Conservation (phyloP, 306 rosid genomes). For the Pachyrhizus erosus region DNA sequence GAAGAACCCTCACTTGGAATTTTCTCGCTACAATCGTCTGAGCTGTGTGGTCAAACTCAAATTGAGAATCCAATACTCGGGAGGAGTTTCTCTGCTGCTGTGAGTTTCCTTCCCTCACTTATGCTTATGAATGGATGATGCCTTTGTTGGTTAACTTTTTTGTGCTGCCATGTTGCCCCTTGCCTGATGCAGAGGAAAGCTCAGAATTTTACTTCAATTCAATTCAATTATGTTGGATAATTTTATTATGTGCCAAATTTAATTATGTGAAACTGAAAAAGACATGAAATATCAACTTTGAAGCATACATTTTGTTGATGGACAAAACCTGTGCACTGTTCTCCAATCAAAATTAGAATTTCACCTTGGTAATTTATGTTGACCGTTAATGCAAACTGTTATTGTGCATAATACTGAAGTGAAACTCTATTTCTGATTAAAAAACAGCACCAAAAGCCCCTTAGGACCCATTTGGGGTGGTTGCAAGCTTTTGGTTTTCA, state of each 20-base stretch:
- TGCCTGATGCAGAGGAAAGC: neutral
- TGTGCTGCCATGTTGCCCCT: neutral
- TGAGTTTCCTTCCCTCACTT: conserved; percentile 41
- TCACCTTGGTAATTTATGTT: no score
- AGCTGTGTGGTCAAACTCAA: conserved; percentile 1
- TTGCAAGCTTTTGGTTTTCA: no score
- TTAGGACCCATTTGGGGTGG: no score
- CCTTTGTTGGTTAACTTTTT: no score
- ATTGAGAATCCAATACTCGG: conserved; percentile 37
- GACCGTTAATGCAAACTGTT: no score
- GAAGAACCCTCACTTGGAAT: conserved; percentile 65
- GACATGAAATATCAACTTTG: neutral
- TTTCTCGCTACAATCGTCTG: conserved; percentile 42
- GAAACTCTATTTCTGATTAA: no score
- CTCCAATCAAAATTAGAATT: no score
- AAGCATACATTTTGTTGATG: conserved; percentile 22
- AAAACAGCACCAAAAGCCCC: no score
- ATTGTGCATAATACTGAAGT: no score
- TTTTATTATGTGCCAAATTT: neutral
- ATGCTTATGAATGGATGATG: no score
- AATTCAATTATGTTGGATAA: no score
- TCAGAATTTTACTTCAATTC: conserved; percentile 5
- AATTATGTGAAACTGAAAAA: neutral
- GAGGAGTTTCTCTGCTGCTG: conserved; percentile 50
- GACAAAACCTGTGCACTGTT: no score